A percentile compares a stretch with the other conserved stretches of the same genome.
These are phyloP conservation scores for Crepidotus variabilis DNA, from an alignment of 768 basidiomycete genomes.

Conservation along the genomic window DNA sequence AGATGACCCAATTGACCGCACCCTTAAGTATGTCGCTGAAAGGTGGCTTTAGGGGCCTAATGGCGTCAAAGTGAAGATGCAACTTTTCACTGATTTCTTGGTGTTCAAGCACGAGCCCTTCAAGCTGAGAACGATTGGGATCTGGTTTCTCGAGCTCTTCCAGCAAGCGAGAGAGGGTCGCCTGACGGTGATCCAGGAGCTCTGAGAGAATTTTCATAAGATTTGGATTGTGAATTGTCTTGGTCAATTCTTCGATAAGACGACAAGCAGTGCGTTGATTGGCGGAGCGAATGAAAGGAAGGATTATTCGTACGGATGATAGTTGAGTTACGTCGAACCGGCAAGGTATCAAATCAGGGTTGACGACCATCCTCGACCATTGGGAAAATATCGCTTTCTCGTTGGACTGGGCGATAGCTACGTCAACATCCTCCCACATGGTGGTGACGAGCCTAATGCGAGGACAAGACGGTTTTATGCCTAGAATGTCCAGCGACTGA, in stretches of 20 bases:
- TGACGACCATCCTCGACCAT: neutral
- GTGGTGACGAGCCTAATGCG: constrained; percentile 12
- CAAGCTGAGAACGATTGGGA: neutral
- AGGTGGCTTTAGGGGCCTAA: neutral
- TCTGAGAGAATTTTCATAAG: neutral
- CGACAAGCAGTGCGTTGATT: neutral
- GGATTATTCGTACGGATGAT: neutral
- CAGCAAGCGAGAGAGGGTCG: neutral
- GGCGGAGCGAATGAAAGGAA: neutral
- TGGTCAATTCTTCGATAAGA: neutral
- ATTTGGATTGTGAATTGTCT: neutral
- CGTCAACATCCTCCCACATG: constrained; percentile 12
- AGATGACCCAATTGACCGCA: neutral
- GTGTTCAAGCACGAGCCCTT: neutral
- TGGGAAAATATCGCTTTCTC: neutral
- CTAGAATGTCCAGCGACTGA: constrained; percentile 11
- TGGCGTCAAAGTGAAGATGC: neutral
- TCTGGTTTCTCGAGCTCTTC: neutral
- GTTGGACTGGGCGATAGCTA: neutral
- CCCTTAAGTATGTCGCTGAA: neutral
- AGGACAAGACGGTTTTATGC: constrained; percentile 8
- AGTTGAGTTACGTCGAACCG: neutral
- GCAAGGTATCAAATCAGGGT: neutral
- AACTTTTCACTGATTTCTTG: neutral
- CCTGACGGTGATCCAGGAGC: neutral